Conservation (phyloP, 2,329 filamentous ascomycete genomes). For the Colletotrichum higginsianum region DNA sequence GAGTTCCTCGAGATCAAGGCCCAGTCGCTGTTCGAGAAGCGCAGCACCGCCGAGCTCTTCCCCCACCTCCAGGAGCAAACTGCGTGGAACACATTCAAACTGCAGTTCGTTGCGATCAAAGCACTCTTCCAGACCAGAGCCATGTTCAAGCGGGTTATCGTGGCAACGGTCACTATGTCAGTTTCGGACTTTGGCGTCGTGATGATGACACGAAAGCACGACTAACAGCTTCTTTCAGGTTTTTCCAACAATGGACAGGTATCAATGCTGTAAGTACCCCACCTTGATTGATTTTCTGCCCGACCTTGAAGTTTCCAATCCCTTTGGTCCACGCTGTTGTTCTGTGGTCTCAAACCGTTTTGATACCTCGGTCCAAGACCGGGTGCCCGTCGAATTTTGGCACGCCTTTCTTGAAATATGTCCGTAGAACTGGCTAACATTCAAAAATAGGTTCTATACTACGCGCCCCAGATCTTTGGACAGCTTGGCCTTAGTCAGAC, state of each 20-base stretch:
- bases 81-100: conserved; percentile 74
- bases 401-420: no score
- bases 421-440: not conserved
- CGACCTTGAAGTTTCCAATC: not conserved
- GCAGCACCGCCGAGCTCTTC: conserved; percentile 76
- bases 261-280: conserved; percentile 65
- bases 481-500: conserved; percentile 72
- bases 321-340: not conserved
- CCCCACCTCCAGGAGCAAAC: conserved; percentile 74
- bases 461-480: conserved; percentile 79
- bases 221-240: not conserved
- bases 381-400: no score
- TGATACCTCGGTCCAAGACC: not conserved
- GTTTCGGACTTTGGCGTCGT: not conserved
- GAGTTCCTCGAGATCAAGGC: conserved; percentile 90
- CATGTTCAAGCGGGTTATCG: conserved; percentile 77
- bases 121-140: conserved; percentile 75
- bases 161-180: conserved; percentile 75
- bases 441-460: conserved; percentile 66
- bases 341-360: no score
- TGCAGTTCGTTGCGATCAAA: conserved; percentile 77
- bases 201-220: accelerated
- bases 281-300: not conserved
- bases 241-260: conserved; percentile 53
- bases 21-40: conserved; percentile 83